Evolutionary conservation across 2,329 filamentous ascomycete genomes (phyloP).

Genomic region (Hysterium pulicare): DNA sequence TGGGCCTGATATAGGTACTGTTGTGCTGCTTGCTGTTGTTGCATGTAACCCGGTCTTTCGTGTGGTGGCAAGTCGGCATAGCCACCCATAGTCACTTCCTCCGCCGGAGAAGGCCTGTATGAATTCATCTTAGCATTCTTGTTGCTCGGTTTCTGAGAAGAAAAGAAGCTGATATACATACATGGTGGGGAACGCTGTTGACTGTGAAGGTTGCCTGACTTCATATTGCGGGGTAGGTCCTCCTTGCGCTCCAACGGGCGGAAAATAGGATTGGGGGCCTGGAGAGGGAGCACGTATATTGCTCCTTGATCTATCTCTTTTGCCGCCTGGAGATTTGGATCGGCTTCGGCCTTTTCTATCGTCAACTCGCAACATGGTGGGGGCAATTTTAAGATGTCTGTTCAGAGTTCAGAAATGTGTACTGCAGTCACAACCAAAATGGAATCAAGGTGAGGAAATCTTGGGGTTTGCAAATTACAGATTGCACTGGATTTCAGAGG

Average conservation of each 20-base stretch:
- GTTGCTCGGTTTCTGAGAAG: constrained; percentile 16
- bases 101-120: constrained; percentile 19
- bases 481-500: neutral
- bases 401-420: neutral
- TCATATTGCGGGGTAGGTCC: constrained; percentile 36
- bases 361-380: constrained; percentile 40
- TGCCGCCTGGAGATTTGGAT: constrained; percentile 41
- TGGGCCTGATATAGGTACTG: constrained; percentile 6
- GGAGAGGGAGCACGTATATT: constrained; percentile 36
- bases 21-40: constrained; percentile 17
- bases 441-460: no score
- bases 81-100: constrained; percentile 42
- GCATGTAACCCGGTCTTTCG: constrained; percentile 40
- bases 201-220: constrained; percentile 37
- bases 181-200: constrained; percentile 32
- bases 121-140: constrained; percentile 7
- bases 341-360: constrained; percentile 40
- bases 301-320: constrained; percentile 38
- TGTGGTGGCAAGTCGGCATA: constrained; percentile 44
- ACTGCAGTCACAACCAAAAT: neutral
- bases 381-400: constrained; percentile 2
- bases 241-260: constrained; percentile 14
- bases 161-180: no score
- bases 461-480: neutral
- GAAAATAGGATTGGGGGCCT: constrained; percentile 25